Evolutionary conservation across 192 early-diverging fungal species (phyloP), one percentile per base, ranked within the genome.

Genomic region (Chytriomyces confervae): DNA sequence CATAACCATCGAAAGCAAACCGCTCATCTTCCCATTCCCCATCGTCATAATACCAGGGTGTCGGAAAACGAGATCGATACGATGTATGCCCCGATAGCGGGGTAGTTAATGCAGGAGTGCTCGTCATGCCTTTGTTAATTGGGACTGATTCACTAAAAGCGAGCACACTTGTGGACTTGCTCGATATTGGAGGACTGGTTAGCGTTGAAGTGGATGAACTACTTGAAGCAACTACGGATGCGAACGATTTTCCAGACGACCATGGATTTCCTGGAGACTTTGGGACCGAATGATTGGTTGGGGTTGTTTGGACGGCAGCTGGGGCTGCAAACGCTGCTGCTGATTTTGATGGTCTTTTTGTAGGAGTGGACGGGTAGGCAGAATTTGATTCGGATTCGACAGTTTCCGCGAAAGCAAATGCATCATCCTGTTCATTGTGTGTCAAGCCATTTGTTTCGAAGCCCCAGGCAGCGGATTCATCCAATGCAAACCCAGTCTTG

Each of bases 41-140:
- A n/a, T 70, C 69, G 13, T 70, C 69, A 20, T 70, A 50, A n/a
- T 45, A 70, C 9, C 27, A 20, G n/a, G 62, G n/a, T 16, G 45
- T 70, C 11, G 69, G 69, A n/a, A 70, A 70, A 11, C 69, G 69
- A n/a, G 23, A 70, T 29, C 53, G 69, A 50, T 70, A 27, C n/a
- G 66, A 3, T 8, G 7, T 18, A 45, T 23, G 50, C 50, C n/a
- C 8, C 13, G 50, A 70, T 23, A 53, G 51, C 0, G 53, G 13
- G 53, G 20, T n/a, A 4, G 20, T 20, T n/a, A 20, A 57, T 57
- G 53, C 53, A 57, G 53, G 16, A 57, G 53, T 57, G 53, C 53
- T 13, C 53, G 53, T 5, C 16, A 20, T 13, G 20, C 53, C 53
- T 3, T 20, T n/a, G 53, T 57, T 57, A 2, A 13, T n/a, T 57